Evolutionary conservation across 2,329 filamentous ascomycete genomes (phyloP), one percentile per base, ranked within the genome.

Genomic region (Aspergillus sp.): DNA sequence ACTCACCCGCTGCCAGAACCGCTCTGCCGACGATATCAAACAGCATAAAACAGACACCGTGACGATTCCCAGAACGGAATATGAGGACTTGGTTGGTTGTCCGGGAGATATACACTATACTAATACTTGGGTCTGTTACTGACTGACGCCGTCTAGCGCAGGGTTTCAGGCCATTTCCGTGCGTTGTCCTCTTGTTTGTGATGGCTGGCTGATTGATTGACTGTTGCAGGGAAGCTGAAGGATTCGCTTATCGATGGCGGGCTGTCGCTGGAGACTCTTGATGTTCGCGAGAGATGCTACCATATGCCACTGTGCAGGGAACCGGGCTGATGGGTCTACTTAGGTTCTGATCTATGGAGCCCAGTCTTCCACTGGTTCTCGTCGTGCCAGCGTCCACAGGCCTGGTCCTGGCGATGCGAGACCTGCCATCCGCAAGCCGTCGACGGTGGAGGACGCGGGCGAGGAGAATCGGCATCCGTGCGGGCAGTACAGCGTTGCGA

Each of bases 41-140:
- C 53, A 61, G 33, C 45, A 58, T 11, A 43, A 49, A 35, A 33
- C 57, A 24, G 51, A 57, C 15, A 62, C 61, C 40, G 63, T 82
- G 29, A 71, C 66, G 35, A 71, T 85, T 34, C 61, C 71, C 24
- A 75, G 68, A 48, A 53, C 59, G 30, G 77, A 86, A 49, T 75
- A 85, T 57, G 69, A 78, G 30, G 56, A 55, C 30, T 64, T 86
- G 39, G 65, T 77, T 44, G 55, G 68, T 35, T n/a, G n/a, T n/a
- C n/a, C n/a, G n/a, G n/a, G n/a, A n/a, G n/a, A n/a, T n/a, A n/a
- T n/a, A n/a, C n/a, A n/a, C n/a, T n/a, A n/a, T n/a, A n/a, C n/a
- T n/a, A n/a, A n/a, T n/a, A n/a, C n/a, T n/a, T n/a, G n/a, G n/a
- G n/a, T n/a, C n/a, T n/a, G 15, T 25, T 15, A n/a, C 24, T 17